These are phyloP conservation scores for Paraphoma chrysanthemicola DNA, from an alignment of 2,329 filamentous ascomycete genomes.

Conservation along the genomic window DNA sequence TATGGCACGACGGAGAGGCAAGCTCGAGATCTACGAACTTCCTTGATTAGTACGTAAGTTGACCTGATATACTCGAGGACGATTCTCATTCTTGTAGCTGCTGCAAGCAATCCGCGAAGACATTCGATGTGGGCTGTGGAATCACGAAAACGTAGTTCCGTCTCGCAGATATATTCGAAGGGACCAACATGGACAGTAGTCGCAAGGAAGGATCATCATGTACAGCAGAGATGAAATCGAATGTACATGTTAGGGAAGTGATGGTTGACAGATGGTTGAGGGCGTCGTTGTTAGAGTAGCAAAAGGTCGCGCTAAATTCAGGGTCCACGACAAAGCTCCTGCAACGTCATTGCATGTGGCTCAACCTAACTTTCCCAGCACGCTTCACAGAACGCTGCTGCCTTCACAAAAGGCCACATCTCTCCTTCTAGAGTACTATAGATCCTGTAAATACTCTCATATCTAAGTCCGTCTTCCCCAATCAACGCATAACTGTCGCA, in stretches of 20 bases:
- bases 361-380: conserved; percentile 5
- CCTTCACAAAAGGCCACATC: conserved; percentile 14
- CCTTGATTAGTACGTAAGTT: background rate
- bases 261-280: no score
- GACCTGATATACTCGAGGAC: no score
- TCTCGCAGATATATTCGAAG: no score
- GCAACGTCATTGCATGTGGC: conserved; percentile 28
- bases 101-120: no score
- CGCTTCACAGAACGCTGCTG: conserved; percentile 7
- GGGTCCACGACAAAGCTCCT: conserved; percentile 18
- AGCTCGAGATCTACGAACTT: background rate
- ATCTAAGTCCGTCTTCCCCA: background rate
- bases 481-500: background rate
- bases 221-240: no score
- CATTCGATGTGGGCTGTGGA: no score
- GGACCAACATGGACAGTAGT: no score
- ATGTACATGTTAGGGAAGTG: no score
- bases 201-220: no score
- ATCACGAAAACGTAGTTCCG: no score
- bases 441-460: background rate
- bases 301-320: conserved; percentile 14
- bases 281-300: background rate
- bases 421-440: background rate
- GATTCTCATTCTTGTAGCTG: no score
- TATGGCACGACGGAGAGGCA: background rate